These are phyloP conservation scores for Filobasidium uniguttulatum DNA, from an alignment of 1,284 basidiomycete species.

Conservation along the genomic window DNA sequence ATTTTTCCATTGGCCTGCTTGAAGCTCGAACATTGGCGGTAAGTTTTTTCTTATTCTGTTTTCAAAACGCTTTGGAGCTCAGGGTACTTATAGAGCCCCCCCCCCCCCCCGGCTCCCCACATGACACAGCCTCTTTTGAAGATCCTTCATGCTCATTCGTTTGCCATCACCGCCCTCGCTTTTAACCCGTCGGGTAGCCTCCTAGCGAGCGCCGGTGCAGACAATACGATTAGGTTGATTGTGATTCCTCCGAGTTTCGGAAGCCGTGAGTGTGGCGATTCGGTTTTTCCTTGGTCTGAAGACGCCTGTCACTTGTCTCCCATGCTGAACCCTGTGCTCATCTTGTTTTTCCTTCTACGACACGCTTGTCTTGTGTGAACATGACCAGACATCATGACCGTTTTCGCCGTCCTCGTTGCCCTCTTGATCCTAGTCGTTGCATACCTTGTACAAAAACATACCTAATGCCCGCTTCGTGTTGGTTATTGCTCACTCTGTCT, in stretches of 20 bases:
- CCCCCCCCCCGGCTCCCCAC: neutral
- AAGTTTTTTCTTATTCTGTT: conserved; percentile 28
- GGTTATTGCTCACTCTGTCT: too few relatives aligned
- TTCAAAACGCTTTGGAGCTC: neutral
- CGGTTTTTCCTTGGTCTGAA: neutral
- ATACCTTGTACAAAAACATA: conserved; percentile 11
- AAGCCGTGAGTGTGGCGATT: conserved; percentile 2
- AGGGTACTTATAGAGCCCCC: neutral
- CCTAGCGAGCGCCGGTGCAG: conserved; percentile 84
- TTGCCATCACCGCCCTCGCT: conserved; percentile 75
- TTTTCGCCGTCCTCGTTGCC: conserved; percentile 15
- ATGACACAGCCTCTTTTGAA: conserved; percentile 74
- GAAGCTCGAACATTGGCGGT: conserved; percentile 69
- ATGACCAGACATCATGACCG: conserved; percentile 12
- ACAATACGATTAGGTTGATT: conserved; percentile 74
- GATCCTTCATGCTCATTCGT: conserved; percentile 87
- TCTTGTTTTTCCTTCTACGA: neutral
- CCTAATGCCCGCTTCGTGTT: too few relatives aligned
- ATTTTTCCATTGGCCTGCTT: conserved; percentile 70
- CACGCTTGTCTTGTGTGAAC: neutral
- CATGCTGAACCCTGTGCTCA: neutral
- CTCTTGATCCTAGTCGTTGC: conserved; percentile 17
- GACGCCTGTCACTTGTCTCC: neutral
- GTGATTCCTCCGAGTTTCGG: conserved; percentile 47
- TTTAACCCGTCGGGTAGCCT: conserved; percentile 71